These are phyloP conservation scores for Acaromyces ingoldii DNA, from an alignment of 1,284 basidiomycete genomes.

Conservation along the genomic window DNA sequence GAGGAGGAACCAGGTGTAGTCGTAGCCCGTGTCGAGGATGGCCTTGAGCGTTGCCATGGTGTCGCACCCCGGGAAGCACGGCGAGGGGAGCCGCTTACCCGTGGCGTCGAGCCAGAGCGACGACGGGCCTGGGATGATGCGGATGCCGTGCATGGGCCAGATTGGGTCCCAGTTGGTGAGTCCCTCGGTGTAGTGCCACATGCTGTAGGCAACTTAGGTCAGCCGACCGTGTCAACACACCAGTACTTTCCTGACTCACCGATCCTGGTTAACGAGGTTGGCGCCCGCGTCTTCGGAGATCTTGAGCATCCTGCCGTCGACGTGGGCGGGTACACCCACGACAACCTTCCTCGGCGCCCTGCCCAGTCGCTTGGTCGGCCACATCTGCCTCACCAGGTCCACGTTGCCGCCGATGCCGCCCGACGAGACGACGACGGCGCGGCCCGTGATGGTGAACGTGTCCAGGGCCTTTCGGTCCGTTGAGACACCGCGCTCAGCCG, in stretches of 20 bases:
- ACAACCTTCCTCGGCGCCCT: slow-evolving; percentile 12
- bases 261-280: slow-evolving; percentile 12
- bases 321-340: slow-evolving; percentile 15
- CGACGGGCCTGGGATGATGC: slow-evolving; percentile 16
- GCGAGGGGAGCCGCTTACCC: slow-evolving; percentile 16
- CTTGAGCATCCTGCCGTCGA: slow-evolving; percentile 12
- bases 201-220: too few relatives aligned
- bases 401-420: slow-evolving; percentile 19
- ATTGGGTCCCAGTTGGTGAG: slow-evolving; percentile 17
- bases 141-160: slow-evolving; percentile 19
- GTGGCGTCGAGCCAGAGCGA: slow-evolving; percentile 17
- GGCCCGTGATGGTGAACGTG: slow-evolving; percentile 8
- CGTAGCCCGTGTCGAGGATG: slow-evolving; percentile 15
- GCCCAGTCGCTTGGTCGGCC: slow-evolving; percentile 11
- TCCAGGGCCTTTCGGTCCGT: slow-evolving; percentile 11
- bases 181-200: slow-evolving; percentile 20
- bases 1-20: slow-evolving; percentile 18
- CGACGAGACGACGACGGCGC: slow-evolving; percentile 14
- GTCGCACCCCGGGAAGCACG: slow-evolving; percentile 16
- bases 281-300: slow-evolving; percentile 14
- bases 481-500: slow-evolving; percentile 7
- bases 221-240: too few relatives aligned
- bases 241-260: too few relatives aligned
- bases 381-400: slow-evolving; percentile 13
- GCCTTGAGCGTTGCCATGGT: slow-evolving; percentile 14